Evolutionary conservation across 2,329 filamentous ascomycete species (phyloP).

Genomic region (Botrytis paeoniae): DNA sequence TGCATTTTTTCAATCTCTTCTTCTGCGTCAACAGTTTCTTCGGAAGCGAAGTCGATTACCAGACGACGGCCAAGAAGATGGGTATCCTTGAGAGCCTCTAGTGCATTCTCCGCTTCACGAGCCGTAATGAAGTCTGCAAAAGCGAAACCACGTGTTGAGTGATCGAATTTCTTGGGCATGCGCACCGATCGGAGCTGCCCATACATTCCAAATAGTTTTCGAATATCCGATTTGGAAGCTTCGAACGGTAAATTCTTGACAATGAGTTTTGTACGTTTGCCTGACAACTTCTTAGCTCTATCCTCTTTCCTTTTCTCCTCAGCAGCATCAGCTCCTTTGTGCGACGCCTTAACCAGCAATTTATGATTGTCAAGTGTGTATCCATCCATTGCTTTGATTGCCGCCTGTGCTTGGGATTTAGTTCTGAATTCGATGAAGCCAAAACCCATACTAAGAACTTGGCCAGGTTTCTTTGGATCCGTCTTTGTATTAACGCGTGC

Average conservation of each 20-base stretch:
- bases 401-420: constrained; percentile 74
- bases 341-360: constrained; percentile 79
- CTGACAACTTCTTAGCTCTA: constrained; percentile 73
- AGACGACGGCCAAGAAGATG: constrained; percentile 87
- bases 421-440: constrained; percentile 88
- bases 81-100: constrained; percentile 87
- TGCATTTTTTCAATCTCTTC: constrained; percentile 97
- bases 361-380: constrained; percentile 83
- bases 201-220: constrained; percentile 81
- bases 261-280: constrained; percentile 83
- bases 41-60: constrained; percentile 87
- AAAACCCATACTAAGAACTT: constrained; percentile 94
- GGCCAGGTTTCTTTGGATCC: constrained; percentile 84
- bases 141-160: constrained; percentile 84
- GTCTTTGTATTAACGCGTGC: constrained; percentile 90
- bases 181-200: constrained; percentile 90
- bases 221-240: constrained; percentile 87
- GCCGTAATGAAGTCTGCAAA: constrained; percentile 95
- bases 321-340: constrained; percentile 82
- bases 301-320: constrained; percentile 84
- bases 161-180: constrained; percentile 92
- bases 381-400: constrained; percentile 82
- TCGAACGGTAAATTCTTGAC: constrained; percentile 99
- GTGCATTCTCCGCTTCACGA: constrained; percentile 84
- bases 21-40: constrained; percentile 86